Evolutionary conservation across 768 basidiomycete genomes (phyloP).

Genomic region (Lactarius trivialis): DNA sequence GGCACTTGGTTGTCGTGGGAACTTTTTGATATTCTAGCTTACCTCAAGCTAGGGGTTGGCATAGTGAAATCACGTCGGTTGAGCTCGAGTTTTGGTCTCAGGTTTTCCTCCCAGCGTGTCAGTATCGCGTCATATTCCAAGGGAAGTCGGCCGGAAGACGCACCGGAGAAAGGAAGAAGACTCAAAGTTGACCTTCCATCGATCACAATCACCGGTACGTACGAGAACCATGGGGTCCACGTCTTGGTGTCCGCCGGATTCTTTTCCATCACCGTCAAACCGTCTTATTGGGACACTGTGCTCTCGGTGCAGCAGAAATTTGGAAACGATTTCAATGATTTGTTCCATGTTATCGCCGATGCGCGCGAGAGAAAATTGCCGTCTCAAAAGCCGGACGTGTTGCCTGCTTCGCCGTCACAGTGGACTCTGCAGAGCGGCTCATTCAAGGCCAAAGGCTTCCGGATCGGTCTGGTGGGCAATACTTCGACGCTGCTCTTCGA

Average conservation of each 20-base stretch:
- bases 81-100: slow-evolving; percentile 53
- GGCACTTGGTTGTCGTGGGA: slow-evolving; percentile 85
- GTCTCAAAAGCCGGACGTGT: slow-evolving; percentile 1
- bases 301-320: slow-evolving; percentile 84
- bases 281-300: slow-evolving; percentile 77
- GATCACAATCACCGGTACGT: slow-evolving; percentile 53
- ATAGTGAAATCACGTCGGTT: slow-evolving; percentile 31
- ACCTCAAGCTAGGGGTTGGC: slow-evolving; percentile 34
- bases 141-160: slow-evolving; percentile 24
- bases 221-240: slow-evolving; percentile 44
- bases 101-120: slow-evolving; percentile 54
- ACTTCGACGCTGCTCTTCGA: slow-evolving; percentile 70
- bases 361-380: slow-evolving; percentile 36
- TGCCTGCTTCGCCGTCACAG: slow-evolving; percentile 16
- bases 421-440: slow-evolving; percentile 37
- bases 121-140: slow-evolving; percentile 48
- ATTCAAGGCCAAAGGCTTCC: slow-evolving; percentile 72
- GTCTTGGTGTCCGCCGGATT: slow-evolving; percentile 58
- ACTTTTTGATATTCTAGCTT: slow-evolving; percentile 43
- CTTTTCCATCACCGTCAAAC: slow-evolving; percentile 68
- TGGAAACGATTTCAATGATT: slow-evolving; percentile 81
- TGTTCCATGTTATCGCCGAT: slow-evolving; percentile 59
- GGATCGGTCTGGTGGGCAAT: slow-evolving; percentile 67
- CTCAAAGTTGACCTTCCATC: slow-evolving; percentile 63
- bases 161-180: slow-evolving; percentile 36